A percentile compares a stretch with the other conserved stretches of the same genome.
Conservation (phyloP, 2,329 filamentous ascomycete species). For the Aureobasidium zeae region DNA sequence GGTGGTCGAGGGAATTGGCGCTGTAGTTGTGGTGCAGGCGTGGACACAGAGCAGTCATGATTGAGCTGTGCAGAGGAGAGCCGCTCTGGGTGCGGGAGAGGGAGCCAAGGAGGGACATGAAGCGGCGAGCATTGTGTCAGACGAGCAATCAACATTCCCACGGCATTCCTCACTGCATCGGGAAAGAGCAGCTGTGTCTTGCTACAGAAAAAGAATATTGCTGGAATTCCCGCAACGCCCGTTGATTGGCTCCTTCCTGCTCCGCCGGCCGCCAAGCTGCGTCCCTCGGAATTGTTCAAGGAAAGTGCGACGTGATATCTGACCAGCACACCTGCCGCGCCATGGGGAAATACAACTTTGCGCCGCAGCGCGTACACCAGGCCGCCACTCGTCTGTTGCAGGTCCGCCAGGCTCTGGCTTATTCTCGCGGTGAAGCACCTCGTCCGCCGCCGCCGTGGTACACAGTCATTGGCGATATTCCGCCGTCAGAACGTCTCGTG, state of each 20-base stretch:
- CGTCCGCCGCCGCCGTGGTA: conserved; percentile 46
- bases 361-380: conserved; percentile 44
- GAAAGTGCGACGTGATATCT: background rate
- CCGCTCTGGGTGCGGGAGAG: conserved; percentile 39
- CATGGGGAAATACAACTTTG: conserved; percentile 46
- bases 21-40: background rate
- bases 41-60: conserved; percentile 16
- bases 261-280: conserved; percentile 6
- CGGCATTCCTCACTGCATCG: conserved; percentile 8
- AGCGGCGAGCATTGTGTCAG: conserved; percentile 51
- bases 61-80: conserved; percentile 24
- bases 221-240: background rate
- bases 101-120: conserved; percentile 55
- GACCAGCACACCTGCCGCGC: conserved; percentile 1
- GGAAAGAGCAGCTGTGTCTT: background rate
- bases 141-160: conserved; percentile 9
- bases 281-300: background rate
- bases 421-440: conserved; percentile 26
- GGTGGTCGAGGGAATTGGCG: conserved; percentile 4
- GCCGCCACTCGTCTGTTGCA: conserved; percentile 43
- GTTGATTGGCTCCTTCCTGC: conserved; percentile 16
- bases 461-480: conserved; percentile 46
- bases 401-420: conserved; percentile 17
- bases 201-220: conserved; percentile 14
- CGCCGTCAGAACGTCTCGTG: conserved; percentile 51